phyloP scores from a whole-genome alignment of 345 rosid species.

The Populus nigra region DNA sequence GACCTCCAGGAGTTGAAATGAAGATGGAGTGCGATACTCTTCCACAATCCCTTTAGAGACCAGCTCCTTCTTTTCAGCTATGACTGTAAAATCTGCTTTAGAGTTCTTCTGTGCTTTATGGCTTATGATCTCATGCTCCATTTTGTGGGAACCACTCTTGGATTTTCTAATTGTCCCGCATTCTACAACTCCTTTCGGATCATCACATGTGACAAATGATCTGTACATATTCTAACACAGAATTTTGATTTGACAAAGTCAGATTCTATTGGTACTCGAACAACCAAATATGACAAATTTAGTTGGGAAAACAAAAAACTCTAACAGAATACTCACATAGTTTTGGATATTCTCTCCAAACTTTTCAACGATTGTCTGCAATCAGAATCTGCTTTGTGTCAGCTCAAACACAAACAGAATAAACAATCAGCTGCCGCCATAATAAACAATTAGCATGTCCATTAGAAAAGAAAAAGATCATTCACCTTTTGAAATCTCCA shows the following conservation, averaged over 20 bases:
- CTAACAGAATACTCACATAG: conserved; percentile 19
- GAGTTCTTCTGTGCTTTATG: conserved; percentile 27
- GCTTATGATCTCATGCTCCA: conserved; percentile 37
- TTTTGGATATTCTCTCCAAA: conserved; percentile 11
- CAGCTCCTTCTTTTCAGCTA: conserved; percentile 32
- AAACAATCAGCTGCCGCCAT: conserved; percentile 27
- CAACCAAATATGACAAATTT: conserved; percentile 10
- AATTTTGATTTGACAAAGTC: conserved; percentile 22
- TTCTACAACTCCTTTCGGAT: conserved; percentile 82
- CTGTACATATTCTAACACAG: conserved; percentile 66
- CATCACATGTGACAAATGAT: conserved; percentile 82
- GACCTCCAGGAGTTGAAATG: conserved; percentile 70
- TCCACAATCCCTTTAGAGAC: conserved; percentile 22
- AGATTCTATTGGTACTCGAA: conserved; percentile 1
- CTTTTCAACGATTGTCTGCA: conserved; percentile 17
- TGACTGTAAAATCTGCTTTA: conserved; percentile 11
- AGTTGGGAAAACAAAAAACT: not conserved
- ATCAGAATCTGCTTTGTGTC: conserved; percentile 19
- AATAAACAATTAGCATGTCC: conserved; percentile 21
- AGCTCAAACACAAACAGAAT: conserved; percentile 8
- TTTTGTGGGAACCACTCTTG: conserved; percentile 39
- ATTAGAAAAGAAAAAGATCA: conserved; percentile 2
- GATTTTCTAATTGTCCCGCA: conserved; percentile 68
- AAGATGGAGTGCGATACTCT: conserved; percentile 32
- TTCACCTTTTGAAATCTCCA: not conserved